Percentiles rank a stretch among this genome's conserved stretches.
Evolutionary conservation across 2,329 filamentous ascomycete species (phyloP).

Genomic region (Calonectria pseudoturangicola): DNA sequence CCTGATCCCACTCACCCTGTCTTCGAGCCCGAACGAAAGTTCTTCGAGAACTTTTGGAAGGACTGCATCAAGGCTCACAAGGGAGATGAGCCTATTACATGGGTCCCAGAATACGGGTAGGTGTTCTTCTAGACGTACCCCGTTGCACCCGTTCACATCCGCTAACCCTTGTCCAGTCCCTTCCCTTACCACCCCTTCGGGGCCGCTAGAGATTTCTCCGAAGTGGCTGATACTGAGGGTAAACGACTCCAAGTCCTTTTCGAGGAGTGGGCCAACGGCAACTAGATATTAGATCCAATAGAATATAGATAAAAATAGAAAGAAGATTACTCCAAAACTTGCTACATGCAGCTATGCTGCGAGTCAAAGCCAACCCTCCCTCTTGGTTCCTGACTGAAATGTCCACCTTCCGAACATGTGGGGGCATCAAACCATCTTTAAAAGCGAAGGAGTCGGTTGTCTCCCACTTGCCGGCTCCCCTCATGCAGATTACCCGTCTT

Average conservation of each 20-base stretch:
- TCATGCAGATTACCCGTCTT: background rate
- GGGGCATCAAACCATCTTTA: background rate
- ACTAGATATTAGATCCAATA: constrained; percentile 19
- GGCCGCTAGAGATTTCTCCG: constrained; percentile 43
- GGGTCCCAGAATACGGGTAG: constrained; percentile 44
- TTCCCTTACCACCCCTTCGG: constrained; percentile 54
- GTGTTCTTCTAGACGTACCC: background rate
- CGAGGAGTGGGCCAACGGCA: constrained; percentile 38
- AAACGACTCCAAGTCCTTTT: constrained; percentile 50
- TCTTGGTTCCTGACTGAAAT: background rate
- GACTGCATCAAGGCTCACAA: constrained; percentile 33
- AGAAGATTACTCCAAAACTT: constrained; percentile 2
- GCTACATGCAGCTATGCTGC: background rate
- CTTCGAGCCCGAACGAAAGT: constrained; percentile 55
- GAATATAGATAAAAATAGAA: constrained; percentile 23
- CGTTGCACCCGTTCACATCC: background rate
- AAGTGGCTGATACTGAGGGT: constrained; percentile 53
- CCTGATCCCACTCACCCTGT: constrained; percentile 57
- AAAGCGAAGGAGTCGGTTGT: background rate
- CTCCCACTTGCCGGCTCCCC: constrained; percentile 7
- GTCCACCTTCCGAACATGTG: background rate
- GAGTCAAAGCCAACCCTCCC: background rate
- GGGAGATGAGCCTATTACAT: constrained; percentile 29
- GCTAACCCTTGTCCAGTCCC: constrained; percentile 42
- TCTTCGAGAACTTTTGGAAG: constrained; percentile 57